Base-by-base conservation (phyloP, 768 basidiomycete species). In the Leccinum uliginosum region DNA sequence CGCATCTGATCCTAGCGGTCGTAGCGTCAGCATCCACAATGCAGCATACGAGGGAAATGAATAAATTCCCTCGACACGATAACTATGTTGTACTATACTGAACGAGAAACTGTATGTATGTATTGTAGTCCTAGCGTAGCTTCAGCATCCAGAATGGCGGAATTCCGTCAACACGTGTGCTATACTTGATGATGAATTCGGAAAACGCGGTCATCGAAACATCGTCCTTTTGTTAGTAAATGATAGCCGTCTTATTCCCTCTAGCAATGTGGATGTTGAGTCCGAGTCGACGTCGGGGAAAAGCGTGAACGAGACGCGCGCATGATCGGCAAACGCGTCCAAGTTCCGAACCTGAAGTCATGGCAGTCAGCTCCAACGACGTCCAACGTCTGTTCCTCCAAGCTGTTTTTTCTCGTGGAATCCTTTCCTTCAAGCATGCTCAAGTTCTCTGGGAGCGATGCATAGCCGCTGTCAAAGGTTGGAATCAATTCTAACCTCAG, bases 21-120 rank as follows among this genome's bases (percentile, higher is more conserved):
- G 97, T 51, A 93, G 91, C 61, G 96, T 98, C 67, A 87, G 83
- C 73, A 98, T 98, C 65, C 97, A 99, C 80, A 91, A 87, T 65
- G 86, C 92, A 48, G 96, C 97, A 14, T 97, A 98, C 71, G 73
- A 75, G 15, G 55, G 54, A 48, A 58, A 49, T 12, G 54, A 60
- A 44, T 35, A 57, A 53, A 49, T 58, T 58, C 53, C 55, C 32
- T 58, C 51, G 53, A 54, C 50, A 50, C 29, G 59, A 61, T 27
- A 57, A 24, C 57, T 56, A 57, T 58, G 46, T 59, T 44, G 19
- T 44, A 23, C 19, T 19, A 15, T 21, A 21, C 5, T 44, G 43
- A 21, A 14, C 14, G 12, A 32, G 4, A 32, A 12, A 35, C 35
- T 38, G 35, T 38, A 38, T 38, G 35, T 38, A 8, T 35, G 34